phyloP scores from a whole-genome alignment of 768 basidiomycete genomes.

The Boletus edulis region DNA sequence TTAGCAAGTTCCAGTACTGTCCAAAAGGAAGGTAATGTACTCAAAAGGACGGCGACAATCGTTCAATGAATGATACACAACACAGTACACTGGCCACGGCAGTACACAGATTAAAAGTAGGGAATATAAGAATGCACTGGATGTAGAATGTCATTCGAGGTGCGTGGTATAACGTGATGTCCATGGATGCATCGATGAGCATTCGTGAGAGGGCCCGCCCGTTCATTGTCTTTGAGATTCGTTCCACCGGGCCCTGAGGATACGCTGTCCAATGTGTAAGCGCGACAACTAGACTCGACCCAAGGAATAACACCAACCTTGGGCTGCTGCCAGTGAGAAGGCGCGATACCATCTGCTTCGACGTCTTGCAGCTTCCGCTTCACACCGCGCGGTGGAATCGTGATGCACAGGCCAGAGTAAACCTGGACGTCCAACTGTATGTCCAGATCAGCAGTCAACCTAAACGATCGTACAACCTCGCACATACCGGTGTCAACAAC shows the following conservation, averaged over 20 bases:
- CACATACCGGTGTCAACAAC: slow-evolving; percentile 20
- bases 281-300: not conserved
- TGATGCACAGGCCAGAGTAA: slow-evolving; percentile 25
- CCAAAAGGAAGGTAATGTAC: not conserved
- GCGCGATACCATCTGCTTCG: slow-evolving; percentile 1
- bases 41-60: not conserved
- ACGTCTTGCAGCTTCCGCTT: slow-evolving; percentile 26
- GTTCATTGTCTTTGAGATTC: slow-evolving; percentile 6
- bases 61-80: slow-evolving; percentile 3
- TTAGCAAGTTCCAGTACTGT: slow-evolving; percentile 2
- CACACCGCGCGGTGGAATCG: slow-evolving; percentile 14
- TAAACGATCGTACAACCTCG: not conserved
- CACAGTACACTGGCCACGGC: not conserved
- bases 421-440: slow-evolving; percentile 2
- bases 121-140: not conserved
- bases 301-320: slow-evolving; percentile 13
- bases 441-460: not conserved
- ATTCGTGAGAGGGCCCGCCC: not conserved
- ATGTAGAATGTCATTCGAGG: not conserved
- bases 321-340: slow-evolving; percentile 2
- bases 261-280: slow-evolving; percentile 12
- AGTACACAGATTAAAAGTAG: not conserved
- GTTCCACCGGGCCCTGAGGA: slow-evolving; percentile 17
- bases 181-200: not conserved
- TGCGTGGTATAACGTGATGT: slow-evolving; percentile 7